Evolutionary conservation across 139 green algal genomes (phyloP), one percentile per base, ranked within the genome.

Genomic region (Auxenochlorella protothecoides): DNA sequence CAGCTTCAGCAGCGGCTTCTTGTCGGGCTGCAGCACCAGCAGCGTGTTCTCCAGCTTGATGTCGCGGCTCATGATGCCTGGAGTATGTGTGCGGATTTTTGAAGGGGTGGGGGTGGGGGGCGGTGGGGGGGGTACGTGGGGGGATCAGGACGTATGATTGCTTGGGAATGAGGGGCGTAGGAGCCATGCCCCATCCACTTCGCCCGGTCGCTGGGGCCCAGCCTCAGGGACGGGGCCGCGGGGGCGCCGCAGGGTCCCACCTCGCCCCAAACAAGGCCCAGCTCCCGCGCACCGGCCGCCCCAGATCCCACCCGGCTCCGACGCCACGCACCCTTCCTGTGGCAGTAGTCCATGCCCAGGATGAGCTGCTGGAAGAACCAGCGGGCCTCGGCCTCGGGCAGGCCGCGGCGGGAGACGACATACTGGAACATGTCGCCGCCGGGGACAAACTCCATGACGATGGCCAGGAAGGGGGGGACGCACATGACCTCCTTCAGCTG

Each of bases 1-100:
- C 52, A 97, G 89, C 78, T 96, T 96, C 6, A 97, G 72, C 57
- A 88, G 78, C 53, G 83, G 86, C 68, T 81, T 78, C 61, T 74
- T 78, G 66, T 80, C 79, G 57, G 66, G 68, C 66, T 72, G 70
- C 66, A 79, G 51, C 63, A 76, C 74, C 63, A 88, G 81, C 80
- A 92, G 78, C 13, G 85, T 86, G 79, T 92, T 92, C 75, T 94
- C 89, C 68, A 92, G 78, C 74, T 94, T 94, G 52, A 94, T 86
- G 75, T 94, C 89, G 51, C 89, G 76, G 70, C 89, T 90, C 65
- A 84, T 86, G n/a, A 94, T 85, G 16, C 86, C 76, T 73, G 56
- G 53, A 52, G 27, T 44, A 44, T 44, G 27, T 44, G 27, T 44
- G 27, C 27, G 27, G 27, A 44, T 44, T 44, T 44, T 44, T 44